These are phyloP conservation scores for Stagonosporopsis tanaceti DNA, from an alignment of 2,329 filamentous ascomycete species.

Conservation along the genomic window DNA sequence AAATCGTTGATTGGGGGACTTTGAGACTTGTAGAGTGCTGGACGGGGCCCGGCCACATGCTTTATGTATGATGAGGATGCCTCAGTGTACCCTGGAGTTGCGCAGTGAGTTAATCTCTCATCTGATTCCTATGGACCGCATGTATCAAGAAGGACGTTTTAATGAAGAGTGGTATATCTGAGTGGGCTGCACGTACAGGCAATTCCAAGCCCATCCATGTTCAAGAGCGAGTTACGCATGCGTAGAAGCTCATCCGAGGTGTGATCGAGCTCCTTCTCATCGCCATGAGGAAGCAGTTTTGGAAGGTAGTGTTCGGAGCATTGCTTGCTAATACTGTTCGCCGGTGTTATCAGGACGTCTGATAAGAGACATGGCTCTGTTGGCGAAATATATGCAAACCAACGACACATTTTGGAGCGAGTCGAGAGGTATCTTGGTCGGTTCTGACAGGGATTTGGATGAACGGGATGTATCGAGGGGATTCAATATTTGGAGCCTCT, in stretches of 20 bases:
- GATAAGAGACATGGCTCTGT: slow-evolving; percentile 63
- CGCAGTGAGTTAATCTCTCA: slow-evolving; percentile 2
- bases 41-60: slow-evolving; percentile 50
- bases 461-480: neutral
- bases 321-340: slow-evolving; percentile 48
- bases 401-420: slow-evolving; percentile 53
- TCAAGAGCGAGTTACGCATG: slow-evolving; percentile 61
- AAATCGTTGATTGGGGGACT: slow-evolving; percentile 62
- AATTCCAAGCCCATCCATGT: slow-evolving; percentile 64
- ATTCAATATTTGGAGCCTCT: neutral
- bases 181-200: slow-evolving; percentile 51
- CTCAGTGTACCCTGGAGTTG: slow-evolving; percentile 54
- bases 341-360: slow-evolving; percentile 60
- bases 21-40: slow-evolving; percentile 62
- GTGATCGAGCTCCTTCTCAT: slow-evolving; percentile 51
- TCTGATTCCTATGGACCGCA: no score
- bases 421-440: neutral
- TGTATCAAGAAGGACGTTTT: neutral
- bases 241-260: slow-evolving; percentile 55
- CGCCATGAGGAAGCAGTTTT: slow-evolving; percentile 57
- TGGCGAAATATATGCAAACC: slow-evolving; percentile 64
- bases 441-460: neutral
- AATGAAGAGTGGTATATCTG: neutral
- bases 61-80: slow-evolving; percentile 52
- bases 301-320: slow-evolving; percentile 62